Conservation (phyloP, 345 rosid species). For the Cardamine resedifolia region DNA sequence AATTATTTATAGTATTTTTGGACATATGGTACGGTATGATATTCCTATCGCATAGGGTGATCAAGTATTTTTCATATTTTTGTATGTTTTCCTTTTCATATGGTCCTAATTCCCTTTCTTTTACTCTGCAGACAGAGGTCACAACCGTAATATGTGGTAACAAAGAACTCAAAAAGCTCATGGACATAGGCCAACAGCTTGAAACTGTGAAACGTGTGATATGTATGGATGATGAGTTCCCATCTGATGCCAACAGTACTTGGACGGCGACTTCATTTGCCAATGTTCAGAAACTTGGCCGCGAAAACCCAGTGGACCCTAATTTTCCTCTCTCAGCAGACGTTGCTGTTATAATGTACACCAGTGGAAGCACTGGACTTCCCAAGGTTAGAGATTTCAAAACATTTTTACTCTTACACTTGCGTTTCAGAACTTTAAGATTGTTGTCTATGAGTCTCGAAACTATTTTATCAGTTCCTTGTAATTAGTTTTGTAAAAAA, state of each 20-base stretch:
- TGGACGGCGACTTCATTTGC: slow-evolving; percentile 65
- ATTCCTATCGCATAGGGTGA: not conserved
- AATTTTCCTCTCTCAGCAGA: slow-evolving; percentile 77
- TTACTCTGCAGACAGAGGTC: slow-evolving; percentile 73
- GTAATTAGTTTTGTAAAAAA: too few relatives aligned
- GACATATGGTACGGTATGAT: not conserved
- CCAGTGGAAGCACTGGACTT: slow-evolving; percentile 98
- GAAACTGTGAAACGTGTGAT: slow-evolving; percentile 81
- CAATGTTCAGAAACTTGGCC: slow-evolving; percentile 74
- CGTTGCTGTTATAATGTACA: slow-evolving; percentile 95
- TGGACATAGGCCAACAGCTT: slow-evolving; percentile 82
- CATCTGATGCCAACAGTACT: slow-evolving; percentile 52
- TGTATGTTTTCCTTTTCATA: not conserved
- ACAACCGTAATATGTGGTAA: slow-evolving; percentile 87
- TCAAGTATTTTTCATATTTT: not conserved
- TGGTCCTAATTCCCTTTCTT: slow-evolving; percentile 6
- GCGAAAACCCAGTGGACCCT: slow-evolving; percentile 64
- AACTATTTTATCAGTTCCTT: not conserved
- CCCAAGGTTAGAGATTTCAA: slow-evolving; percentile 68
- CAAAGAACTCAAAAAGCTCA: slow-evolving; percentile 85
- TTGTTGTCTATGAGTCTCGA: not conserved
- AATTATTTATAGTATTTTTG: not conserved
- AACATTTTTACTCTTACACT: not conserved
- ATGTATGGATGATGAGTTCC: slow-evolving; percentile 79
- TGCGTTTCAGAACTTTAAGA: not conserved